phyloP scores from a whole-genome alignment of 768 basidiomycete genomes.

The Tubosaeta sp. region DNA sequence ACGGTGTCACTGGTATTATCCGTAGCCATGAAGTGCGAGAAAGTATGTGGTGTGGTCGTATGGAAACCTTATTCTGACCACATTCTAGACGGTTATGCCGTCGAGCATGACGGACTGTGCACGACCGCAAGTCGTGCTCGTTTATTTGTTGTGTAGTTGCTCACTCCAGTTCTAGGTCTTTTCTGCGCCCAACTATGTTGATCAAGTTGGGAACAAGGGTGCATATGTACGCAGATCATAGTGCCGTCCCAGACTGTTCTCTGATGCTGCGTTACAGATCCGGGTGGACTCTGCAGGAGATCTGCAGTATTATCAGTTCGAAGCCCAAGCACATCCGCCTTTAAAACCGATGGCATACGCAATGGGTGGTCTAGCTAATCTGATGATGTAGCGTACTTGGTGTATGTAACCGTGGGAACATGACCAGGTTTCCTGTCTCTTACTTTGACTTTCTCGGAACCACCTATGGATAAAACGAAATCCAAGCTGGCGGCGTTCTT shows the following conservation, averaged over 20 bases:
- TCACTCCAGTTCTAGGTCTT: conserved; percentile 55
- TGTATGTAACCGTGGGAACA: conserved; percentile 25
- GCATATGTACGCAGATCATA: conserved; percentile 63
- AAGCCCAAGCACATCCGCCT: conserved; percentile 82
- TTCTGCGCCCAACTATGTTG: conserved; percentile 93
- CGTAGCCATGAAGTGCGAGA: conserved; percentile 97
- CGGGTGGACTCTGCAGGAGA: conserved; percentile 77
- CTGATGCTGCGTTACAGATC: conserved; percentile 44
- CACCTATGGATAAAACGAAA: conserved; percentile 33
- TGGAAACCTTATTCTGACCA: conserved; percentile 2
- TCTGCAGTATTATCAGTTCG: conserved; percentile 74
- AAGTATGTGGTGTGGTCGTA: conserved; percentile 40
- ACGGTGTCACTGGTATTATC: conserved; percentile 83
- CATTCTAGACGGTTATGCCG: conserved; percentile 76
- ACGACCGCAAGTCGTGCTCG: conserved; percentile 62
- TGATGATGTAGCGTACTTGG: conserved; percentile 54
- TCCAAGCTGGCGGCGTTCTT: conserved; percentile 74
- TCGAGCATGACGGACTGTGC: conserved; percentile 93
- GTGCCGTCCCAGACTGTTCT: neutral
- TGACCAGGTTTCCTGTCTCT: neutral
- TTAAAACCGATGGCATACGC: conserved; percentile 93
- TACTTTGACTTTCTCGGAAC: conserved; percentile 2
- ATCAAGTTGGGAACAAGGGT: conserved; percentile 88
- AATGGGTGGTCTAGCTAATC: conserved; percentile 55
- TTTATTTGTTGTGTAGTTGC: conserved; percentile 6